These are phyloP conservation scores for Fusarium scirpi DNA, from an alignment of 2,329 filamentous ascomycete species.

Conservation along the genomic window DNA sequence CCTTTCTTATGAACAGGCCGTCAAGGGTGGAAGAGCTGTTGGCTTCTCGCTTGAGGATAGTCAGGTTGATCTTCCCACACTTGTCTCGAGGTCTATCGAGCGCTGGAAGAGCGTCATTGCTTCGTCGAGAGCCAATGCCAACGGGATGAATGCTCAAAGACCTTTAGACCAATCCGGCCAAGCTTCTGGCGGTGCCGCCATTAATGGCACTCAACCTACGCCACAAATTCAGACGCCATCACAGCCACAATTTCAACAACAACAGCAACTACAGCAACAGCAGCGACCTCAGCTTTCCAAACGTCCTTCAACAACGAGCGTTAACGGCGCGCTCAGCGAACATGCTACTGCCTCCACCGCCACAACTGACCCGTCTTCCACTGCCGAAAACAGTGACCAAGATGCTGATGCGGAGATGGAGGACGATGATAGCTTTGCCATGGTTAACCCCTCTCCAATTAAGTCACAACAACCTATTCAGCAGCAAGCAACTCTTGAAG, in stretches of 20 bases:
- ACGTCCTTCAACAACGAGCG: slow-evolving; percentile 53
- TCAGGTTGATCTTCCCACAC: slow-evolving; percentile 63
- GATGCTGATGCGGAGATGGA: slow-evolving; percentile 66
- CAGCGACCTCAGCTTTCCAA: slow-evolving; percentile 44
- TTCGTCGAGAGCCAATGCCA: slow-evolving; percentile 58
- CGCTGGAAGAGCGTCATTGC: slow-evolving; percentile 72
- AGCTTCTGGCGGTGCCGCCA: slow-evolving; percentile 34
- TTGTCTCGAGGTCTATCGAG: slow-evolving; percentile 67
- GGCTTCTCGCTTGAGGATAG: slow-evolving; percentile 65
- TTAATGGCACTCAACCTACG: slow-evolving; percentile 36
- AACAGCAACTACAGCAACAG: slow-evolving; percentile 35
- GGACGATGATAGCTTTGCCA: slow-evolving; percentile 67
- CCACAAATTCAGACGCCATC: slow-evolving; percentile 39
- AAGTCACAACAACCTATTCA: slow-evolving; percentile 56
- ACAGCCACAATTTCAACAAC: slow-evolving; percentile 35
- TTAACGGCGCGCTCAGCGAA: slow-evolving; percentile 51
- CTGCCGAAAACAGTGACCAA: slow-evolving; percentile 62
- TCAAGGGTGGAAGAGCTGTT: slow-evolving; percentile 55
- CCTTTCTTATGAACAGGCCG: slow-evolving; percentile 60
- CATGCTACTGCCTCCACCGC: slow-evolving; percentile 49
- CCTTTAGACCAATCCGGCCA: slow-evolving; percentile 56
- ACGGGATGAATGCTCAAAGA: slow-evolving; percentile 64
- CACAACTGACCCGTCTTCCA: slow-evolving; percentile 54
- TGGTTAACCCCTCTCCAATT: slow-evolving; percentile 58
- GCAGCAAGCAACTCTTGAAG: slow-evolving; percentile 58